phyloP scores from a whole-genome alignment of 2,329 filamentous ascomycete genomes.

The Exserohilum rostratum region DNA sequence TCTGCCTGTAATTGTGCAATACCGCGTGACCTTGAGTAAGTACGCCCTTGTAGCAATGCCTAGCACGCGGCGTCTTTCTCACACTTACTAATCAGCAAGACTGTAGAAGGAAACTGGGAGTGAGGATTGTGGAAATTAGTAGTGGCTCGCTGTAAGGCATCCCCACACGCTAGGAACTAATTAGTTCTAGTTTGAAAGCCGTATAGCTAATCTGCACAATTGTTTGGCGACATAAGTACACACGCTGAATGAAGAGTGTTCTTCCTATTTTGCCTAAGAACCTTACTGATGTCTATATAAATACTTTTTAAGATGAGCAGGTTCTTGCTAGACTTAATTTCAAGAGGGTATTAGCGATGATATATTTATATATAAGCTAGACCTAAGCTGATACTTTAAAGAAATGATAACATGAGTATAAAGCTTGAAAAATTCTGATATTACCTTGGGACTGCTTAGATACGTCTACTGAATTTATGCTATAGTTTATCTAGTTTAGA shows the following conservation, averaged over 20 bases:
- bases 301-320: slow-evolving; percentile 1
- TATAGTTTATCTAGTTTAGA: slow-evolving; percentile 7
- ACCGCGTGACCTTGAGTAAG: not conserved
- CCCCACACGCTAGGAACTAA: slow-evolving; percentile 14
- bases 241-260: not conserved
- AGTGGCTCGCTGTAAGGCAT: not conserved
- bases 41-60: slow-evolving; percentile 3
- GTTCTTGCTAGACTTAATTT: slow-evolving; percentile 6
- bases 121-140: slow-evolving; percentile 5
- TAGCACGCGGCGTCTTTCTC: slow-evolving; percentile 1
- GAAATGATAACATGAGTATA: not conserved
- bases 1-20: slow-evolving; percentile 10
- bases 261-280: not conserved
- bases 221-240: slow-evolving; percentile 5
- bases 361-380: slow-evolving; percentile 4
- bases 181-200: slow-evolving; percentile 9
- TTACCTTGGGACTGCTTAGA: slow-evolving; percentile 12
- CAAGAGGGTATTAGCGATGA: not conserved
- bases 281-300: slow-evolving; percentile 3
- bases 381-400: not conserved
- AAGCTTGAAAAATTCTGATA: slow-evolving; percentile 9
- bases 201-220: slow-evolving; percentile 14
- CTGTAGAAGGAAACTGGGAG: slow-evolving; percentile 13
- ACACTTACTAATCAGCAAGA: slow-evolving; percentile 12
- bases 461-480: slow-evolving; percentile 11